These are phyloP conservation scores for Antarctomyces pellizariae DNA, from an alignment of 495 filamentous ascomycete species.

Conservation along the genomic window DNA sequence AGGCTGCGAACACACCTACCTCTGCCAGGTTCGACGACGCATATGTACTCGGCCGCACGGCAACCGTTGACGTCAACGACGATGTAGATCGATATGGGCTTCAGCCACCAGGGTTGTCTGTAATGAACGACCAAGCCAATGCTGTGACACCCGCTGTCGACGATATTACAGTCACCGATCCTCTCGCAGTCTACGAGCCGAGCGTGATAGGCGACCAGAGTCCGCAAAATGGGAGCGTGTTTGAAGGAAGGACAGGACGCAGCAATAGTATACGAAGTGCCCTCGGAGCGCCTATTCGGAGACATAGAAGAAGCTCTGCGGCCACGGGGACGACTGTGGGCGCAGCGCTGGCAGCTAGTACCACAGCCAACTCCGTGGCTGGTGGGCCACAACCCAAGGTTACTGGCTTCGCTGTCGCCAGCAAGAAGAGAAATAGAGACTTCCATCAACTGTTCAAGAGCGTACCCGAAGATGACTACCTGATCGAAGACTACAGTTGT, in stretches of 20 bases:
- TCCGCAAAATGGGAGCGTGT: conserved; percentile 38
- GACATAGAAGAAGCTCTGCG: conserved; percentile 71
- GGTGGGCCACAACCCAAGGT: conserved; percentile 41
- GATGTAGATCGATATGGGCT: no score
- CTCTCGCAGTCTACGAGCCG: conserved; percentile 21
- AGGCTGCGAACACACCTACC: conserved; percentile 18
- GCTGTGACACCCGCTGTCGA: no score
- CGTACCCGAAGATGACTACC: conserved; percentile 90
- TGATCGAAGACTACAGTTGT: conserved; percentile 97
- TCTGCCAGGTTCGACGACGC: conserved; percentile 20
- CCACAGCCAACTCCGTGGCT: conserved; percentile 41
- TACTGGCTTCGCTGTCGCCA: conserved; percentile 90
- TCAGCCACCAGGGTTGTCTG: no score
- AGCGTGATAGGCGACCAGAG: conserved; percentile 30
- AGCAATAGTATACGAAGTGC: conserved; percentile 69
- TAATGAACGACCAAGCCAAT: no score
- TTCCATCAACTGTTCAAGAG: conserved; percentile 88
- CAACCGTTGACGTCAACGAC: no score
- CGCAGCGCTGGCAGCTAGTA: conserved; percentile 39
- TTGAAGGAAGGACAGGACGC: conserved; percentile 42
- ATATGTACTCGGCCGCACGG: no score
- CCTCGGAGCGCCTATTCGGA: conserved; percentile 29
- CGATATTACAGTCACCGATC: no score
- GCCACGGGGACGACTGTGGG: conserved; percentile 51
- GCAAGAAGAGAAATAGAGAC: conserved; percentile 84